Conservation (phyloP, 768 basidiomycete genomes). For the Ephemerocybe angulata region DNA sequence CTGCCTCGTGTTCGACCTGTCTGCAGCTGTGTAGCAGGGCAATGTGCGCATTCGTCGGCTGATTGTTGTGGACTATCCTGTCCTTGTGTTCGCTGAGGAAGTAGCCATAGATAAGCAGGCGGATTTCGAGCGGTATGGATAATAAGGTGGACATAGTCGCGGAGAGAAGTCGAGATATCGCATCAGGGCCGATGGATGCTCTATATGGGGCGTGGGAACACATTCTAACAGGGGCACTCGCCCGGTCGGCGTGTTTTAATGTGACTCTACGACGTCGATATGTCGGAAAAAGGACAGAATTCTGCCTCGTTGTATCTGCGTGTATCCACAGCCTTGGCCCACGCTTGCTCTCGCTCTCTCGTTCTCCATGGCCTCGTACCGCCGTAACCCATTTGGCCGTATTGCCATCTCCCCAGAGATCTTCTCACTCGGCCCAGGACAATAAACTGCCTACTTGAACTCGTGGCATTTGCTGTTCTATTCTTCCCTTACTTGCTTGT, state of each 20-base stretch:
- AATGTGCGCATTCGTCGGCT: slow-evolving; percentile 34
- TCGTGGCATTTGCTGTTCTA: slow-evolving; percentile 17
- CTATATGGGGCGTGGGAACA: slow-evolving; percentile 1
- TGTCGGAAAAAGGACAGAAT: slow-evolving; percentile 3
- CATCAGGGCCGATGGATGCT: background rate
- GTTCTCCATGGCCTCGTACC: slow-evolving; percentile 3
- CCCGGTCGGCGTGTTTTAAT: background rate
- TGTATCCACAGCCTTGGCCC: slow-evolving; percentile 14
- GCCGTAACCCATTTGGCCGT: slow-evolving; percentile 4
- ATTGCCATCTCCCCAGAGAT: slow-evolving; percentile 12
- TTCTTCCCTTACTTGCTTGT: background rate
- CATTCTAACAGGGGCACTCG: background rate
- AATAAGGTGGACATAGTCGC: slow-evolving; percentile 3
- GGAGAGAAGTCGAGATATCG: slow-evolving; percentile 17
- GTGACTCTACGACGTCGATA: slow-evolving; percentile 1
- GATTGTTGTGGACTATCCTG: slow-evolving; percentile 15
- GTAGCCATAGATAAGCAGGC: slow-evolving; percentile 30
- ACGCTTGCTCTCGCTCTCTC: background rate
- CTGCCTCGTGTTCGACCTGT: slow-evolving; percentile 29
- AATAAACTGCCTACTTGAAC: slow-evolving; percentile 21
- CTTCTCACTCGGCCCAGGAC: slow-evolving; percentile 27
- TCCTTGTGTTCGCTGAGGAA: slow-evolving; percentile 24
- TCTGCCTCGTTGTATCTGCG: slow-evolving; percentile 33
- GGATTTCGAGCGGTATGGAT: slow-evolving; percentile 30
- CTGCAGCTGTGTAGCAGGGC: slow-evolving; percentile 29